Conservation (phyloP, 352 stramenopile species). For the Phytopythium ostracodes region DNA sequence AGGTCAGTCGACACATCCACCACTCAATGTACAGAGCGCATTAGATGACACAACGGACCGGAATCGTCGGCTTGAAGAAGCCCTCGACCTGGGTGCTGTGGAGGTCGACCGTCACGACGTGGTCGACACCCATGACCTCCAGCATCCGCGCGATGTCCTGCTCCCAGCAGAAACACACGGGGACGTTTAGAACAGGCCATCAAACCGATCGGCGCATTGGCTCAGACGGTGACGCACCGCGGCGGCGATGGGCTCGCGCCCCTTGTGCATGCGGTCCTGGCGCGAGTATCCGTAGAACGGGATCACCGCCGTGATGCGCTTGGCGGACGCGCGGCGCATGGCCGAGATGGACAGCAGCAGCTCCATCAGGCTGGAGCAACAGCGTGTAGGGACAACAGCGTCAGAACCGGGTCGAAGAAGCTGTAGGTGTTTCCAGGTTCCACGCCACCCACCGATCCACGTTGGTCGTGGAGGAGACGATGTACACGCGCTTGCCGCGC, state of each 20-base stretch:
- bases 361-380: conserved; percentile 64
- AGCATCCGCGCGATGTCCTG: conserved; percentile 86
- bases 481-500: conserved; percentile 81
- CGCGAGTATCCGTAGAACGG: conserved; percentile 86
- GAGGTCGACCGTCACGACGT: conserved; percentile 86
- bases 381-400: neutral
- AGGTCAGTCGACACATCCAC: too few species aligned
- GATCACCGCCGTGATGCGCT: conserved; percentile 86
- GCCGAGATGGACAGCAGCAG: conserved; percentile 79
- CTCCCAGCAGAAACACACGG: neutral
- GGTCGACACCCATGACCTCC: conserved; percentile 87
- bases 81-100: conserved; percentile 87
- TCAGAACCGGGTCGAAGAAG: conserved; percentile 2
- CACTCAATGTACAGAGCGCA: neutral
- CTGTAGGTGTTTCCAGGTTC: too few species aligned
- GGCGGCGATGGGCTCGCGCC: conserved; percentile 73
- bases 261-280: conserved; percentile 84
- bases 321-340: conserved; percentile 79
- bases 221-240: conserved; percentile 23
- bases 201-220: too few species aligned
- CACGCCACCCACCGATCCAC: conserved; percentile 56
- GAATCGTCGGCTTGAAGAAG: conserved; percentile 85
- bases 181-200: too few species aligned
- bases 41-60: conserved; percentile 21
- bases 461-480: conserved; percentile 83